phyloP scores from a whole-genome alignment of 495 filamentous ascomycete species.

The Cercophora sp. region DNA sequence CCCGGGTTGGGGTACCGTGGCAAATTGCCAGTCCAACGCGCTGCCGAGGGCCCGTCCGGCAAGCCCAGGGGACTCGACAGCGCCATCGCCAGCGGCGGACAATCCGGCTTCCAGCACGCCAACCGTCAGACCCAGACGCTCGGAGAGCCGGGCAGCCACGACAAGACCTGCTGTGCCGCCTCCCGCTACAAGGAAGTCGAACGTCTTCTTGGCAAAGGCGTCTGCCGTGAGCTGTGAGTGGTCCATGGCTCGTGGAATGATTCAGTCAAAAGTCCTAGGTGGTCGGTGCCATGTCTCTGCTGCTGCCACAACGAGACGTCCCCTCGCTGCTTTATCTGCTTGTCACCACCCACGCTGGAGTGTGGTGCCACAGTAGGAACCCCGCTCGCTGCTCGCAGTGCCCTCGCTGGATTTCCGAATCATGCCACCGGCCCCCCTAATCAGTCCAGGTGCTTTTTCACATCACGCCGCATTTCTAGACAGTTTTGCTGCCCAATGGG shows the following conservation, averaged over 20 bases:
- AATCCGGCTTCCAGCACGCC: slow-evolving; percentile 54
- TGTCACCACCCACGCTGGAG: too few species aligned
- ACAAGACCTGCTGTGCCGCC: slow-evolving; percentile 55
- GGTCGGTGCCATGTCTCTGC: too few species aligned
- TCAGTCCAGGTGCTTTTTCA: too few species aligned
- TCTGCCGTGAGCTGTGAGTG: slow-evolving; percentile 3
- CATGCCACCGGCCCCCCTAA: too few species aligned
- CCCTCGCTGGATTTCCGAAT: too few species aligned
- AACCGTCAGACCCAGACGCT: slow-evolving; percentile 40
- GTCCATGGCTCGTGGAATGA: neutral
- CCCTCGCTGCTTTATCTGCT: too few species aligned
- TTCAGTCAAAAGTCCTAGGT: too few species aligned
- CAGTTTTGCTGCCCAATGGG: too few species aligned
- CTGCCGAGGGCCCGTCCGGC: slow-evolving; percentile 42
- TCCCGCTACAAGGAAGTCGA: slow-evolving; percentile 67
- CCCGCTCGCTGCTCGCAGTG: too few species aligned
- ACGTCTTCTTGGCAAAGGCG: slow-evolving; percentile 51
- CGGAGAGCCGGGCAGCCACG: slow-evolving; percentile 51
- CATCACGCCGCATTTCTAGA: too few species aligned
- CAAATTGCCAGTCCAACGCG: slow-evolving; percentile 51
- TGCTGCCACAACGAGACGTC: too few species aligned
- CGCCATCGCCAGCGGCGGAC: slow-evolving; percentile 35
- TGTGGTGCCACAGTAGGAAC: too few species aligned
- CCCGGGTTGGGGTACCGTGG: slow-evolving; percentile 43
- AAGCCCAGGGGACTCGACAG: slow-evolving; percentile 38